Evolutionary conservation across 305 asterid species (phyloP).

Genomic region (Fraxinus xanthoxyloides): DNA sequence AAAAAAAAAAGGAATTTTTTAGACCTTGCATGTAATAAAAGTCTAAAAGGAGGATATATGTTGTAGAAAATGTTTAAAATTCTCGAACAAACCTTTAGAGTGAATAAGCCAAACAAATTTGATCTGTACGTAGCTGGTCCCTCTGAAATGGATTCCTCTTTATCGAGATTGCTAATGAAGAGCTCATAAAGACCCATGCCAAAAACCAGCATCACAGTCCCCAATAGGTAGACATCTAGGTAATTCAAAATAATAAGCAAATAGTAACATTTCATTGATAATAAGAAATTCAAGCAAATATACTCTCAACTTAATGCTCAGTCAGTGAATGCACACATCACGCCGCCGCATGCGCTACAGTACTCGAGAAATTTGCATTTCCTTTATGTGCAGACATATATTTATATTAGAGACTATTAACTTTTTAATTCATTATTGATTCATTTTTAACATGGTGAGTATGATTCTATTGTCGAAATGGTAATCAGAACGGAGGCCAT

Average conservation of each 20-base stretch:
- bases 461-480: not conserved
- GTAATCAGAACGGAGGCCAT: not conserved
- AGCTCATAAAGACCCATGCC: constrained; percentile 97
- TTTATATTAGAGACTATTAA: not conserved
- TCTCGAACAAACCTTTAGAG: constrained; percentile 60
- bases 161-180: constrained; percentile 88
- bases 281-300: not conserved
- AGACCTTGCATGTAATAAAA: not conserved
- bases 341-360: not conserved
- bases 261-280: not conserved
- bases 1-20: not conserved
- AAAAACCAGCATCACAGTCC: constrained; percentile 93
- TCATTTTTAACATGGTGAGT: not conserved
- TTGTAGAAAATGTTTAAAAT: not conserved
- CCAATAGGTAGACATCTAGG: constrained; percentile 75
- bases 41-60: not conserved
- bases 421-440: not conserved
- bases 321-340: not conserved
- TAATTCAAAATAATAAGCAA: not conserved
- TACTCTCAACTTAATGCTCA: not conserved
- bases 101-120: constrained; percentile 68
- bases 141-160: constrained; percentile 44
- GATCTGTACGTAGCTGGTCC: constrained; percentile 50
- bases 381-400: not conserved
- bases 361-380: not conserved